phyloP scores from a whole-genome alignment of 306 rosid genomes.

The Gynostemma pentaphyllum region DNA sequence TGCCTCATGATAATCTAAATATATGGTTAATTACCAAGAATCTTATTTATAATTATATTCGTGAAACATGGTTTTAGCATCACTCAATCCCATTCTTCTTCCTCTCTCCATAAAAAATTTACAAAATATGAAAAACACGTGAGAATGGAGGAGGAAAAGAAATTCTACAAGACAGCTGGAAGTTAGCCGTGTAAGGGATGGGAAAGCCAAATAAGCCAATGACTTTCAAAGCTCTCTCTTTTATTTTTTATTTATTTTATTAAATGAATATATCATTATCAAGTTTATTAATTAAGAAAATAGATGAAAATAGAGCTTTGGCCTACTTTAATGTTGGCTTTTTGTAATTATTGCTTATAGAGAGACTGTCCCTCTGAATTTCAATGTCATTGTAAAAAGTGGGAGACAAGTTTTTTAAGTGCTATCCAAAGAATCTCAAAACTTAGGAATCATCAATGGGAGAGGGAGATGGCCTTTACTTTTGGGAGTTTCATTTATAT shows the following conservation, averaged over 20 bases:
- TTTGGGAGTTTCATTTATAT: background rate
- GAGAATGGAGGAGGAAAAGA: background rate
- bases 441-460: background rate
- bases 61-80: no score
- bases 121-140: background rate
- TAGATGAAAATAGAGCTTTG: background rate
- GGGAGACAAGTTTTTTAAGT: background rate
- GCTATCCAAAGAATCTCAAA: background rate
- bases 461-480: background rate
- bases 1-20: no score
- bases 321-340: background rate
- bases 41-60: no score
- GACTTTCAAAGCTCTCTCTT: no score
- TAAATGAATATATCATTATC: background rate
- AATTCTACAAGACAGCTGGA: slow-evolving; percentile 1
- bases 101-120: background rate
- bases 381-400: background rate
- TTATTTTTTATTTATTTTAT: background rate
- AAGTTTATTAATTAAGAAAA: background rate
- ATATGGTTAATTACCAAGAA: no score
- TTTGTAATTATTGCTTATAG: background rate
- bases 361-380: background rate
- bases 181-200: no score
- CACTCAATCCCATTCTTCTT: no score
- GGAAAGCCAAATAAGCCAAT: no score